Conservation (phyloP, 2,329 filamentous ascomycete genomes). For the Clarireedia hainanense region DNA sequence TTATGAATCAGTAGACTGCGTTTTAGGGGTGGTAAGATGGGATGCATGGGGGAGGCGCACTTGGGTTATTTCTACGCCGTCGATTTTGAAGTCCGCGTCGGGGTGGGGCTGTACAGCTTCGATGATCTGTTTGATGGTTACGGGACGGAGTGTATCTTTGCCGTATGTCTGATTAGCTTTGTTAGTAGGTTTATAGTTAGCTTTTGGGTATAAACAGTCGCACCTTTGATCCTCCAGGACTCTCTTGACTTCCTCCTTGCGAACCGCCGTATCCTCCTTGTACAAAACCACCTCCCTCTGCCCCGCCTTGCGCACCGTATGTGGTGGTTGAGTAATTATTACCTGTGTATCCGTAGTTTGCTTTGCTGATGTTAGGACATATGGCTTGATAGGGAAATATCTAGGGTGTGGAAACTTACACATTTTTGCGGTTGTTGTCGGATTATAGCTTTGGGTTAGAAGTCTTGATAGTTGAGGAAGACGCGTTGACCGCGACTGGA, state of each 20-base stretch:
- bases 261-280: slow-evolving; percentile 37
- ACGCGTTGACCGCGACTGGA: background rate
- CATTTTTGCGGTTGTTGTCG: background rate
- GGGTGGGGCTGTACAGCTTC: slow-evolving; percentile 72
- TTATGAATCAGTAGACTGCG: slow-evolving; percentile 1
- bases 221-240: slow-evolving; percentile 40
- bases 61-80: slow-evolving; percentile 62
- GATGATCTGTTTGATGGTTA: slow-evolving; percentile 91
- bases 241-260: slow-evolving; percentile 49
- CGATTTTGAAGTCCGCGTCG: slow-evolving; percentile 74
- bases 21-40: too few species aligned
- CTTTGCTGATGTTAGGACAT: slow-evolving; percentile 15
- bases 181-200: background rate
- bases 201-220: background rate
- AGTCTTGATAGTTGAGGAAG: background rate
- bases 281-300: slow-evolving; percentile 56
- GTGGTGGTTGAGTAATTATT: slow-evolving; percentile 22
- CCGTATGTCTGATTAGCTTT: slow-evolving; percentile 39
- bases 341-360: slow-evolving; percentile 27
- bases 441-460: background rate
- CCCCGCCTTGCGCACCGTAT: slow-evolving; percentile 45
- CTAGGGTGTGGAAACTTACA: background rate
- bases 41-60: slow-evolving; percentile 26
- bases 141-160: slow-evolving; percentile 83
- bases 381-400: background rate